phyloP scores from a whole-genome alignment of 192 early-diverging fungal genomes.

The Dimargaris xerosporica region DNA sequence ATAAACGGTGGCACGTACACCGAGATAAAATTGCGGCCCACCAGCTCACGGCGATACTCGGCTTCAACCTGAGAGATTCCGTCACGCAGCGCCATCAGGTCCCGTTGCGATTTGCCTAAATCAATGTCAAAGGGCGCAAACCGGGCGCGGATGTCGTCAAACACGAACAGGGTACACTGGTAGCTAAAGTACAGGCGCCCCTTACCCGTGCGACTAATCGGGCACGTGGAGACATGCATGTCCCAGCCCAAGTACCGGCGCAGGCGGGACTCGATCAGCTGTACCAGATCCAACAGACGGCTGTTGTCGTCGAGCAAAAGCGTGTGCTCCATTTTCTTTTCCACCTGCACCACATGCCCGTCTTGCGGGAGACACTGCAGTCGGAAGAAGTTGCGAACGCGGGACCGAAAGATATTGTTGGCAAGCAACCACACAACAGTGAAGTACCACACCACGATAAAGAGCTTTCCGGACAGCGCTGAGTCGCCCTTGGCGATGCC shows the following conservation, averaged over 20 bases:
- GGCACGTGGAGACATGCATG: constrained; percentile 17
- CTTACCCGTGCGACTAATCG: constrained; percentile 23
- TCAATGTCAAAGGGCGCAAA: constrained; percentile 35
- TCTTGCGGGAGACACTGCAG: constrained; percentile 28
- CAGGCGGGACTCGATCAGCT: constrained; percentile 11
- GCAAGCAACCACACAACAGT: constrained; percentile 45
- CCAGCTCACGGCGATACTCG: constrained; percentile 26
- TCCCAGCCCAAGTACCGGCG: constrained; percentile 16
- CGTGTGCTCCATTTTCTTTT: constrained; percentile 22
- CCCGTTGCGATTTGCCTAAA: constrained; percentile 29
- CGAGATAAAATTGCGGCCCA: constrained; percentile 44
- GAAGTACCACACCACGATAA: constrained; percentile 62
- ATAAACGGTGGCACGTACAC: constrained; percentile 34
- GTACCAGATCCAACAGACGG: constrained; percentile 19
- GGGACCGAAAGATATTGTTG: constrained; percentile 25
- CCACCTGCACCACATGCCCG: constrained; percentile 32
- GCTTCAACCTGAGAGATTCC: constrained; percentile 36
- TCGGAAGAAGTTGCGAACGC: constrained; percentile 34
- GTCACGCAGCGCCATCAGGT: constrained; percentile 13
- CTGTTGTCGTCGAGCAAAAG: constrained; percentile 22
- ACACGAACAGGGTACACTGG: constrained; percentile 51
- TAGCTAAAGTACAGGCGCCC: constrained; percentile 39
- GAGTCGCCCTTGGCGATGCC: constrained; percentile 21
- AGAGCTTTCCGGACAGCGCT: constrained; percentile 39
- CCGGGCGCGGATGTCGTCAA: constrained; percentile 22